Evolutionary conservation across 1,284 basidiomycete species (phyloP), one percentile per base, ranked within the genome.

Genomic region (Sanghuangporus baumii): DNA sequence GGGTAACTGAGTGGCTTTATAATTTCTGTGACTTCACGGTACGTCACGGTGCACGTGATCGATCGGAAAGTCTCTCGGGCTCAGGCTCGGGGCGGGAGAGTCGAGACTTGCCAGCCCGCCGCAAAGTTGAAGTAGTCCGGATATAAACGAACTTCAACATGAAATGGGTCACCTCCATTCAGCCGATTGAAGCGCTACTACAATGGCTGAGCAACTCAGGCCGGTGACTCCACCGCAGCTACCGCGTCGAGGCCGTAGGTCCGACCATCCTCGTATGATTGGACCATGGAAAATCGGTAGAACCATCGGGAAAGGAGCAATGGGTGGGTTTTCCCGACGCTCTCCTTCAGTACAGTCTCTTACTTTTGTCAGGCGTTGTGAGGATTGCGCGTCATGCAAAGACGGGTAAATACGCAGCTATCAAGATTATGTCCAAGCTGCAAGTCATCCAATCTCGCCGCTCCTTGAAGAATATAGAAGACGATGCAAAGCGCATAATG

Each of bases 341-440:
- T 11, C 14, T 57, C 52, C 18, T 7, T 57, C 47, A 23, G 55
- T 16, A 56, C 65, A 57, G 59, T 55, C 56, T 61, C 46, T 38
- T 62, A 59, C 36, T 61, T 50, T 36, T 56, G 8, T 40, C 55
- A 96, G 95, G 95, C 60, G 89, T 93, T 57, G 96, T 99, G 47
- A 88, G 93, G 68, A 88, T 98, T 64, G 96, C 94, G 14, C 82
- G 93, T 64, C 94, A 99, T 74, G 83, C 87, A 20, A 87, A 86
- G 71, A 96, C 94, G 0, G 91, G 91, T 12, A 87, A 96, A 75
- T 89, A 90, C 71, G 95, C 96, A 34, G 97, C 96, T 2, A 87
- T 99, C 74, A 99, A 99, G 79, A 98, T 99, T 68, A 90, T 99
- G 37, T 92, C 94, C 41, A 96, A 96, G 75, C 85, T 85, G 34